Conservation (phyloP, 345 rosid species). For the Citrus sp. region DNA sequence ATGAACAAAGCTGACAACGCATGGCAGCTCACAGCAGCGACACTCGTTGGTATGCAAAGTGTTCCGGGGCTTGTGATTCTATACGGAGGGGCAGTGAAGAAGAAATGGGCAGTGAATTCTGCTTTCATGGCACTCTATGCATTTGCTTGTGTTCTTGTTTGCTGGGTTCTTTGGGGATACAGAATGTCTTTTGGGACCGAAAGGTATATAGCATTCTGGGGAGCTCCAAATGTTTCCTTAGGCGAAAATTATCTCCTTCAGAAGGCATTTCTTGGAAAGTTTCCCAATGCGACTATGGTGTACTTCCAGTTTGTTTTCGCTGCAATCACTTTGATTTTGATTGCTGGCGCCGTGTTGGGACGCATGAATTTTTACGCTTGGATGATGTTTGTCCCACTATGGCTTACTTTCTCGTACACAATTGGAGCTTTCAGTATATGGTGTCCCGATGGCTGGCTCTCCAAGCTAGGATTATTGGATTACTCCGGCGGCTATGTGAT, state of each 20-base stretch:
- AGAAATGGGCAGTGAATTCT: slow-evolving; percentile 43
- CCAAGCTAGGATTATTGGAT: slow-evolving; percentile 35
- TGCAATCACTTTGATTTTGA: slow-evolving; percentile 37
- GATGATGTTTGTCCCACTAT: slow-evolving; percentile 50
- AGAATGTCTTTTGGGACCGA: slow-evolving; percentile 28
- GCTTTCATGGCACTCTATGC: slow-evolving; percentile 42
- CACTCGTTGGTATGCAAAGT: slow-evolving; percentile 36
- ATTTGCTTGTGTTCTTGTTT: slow-evolving; percentile 36
- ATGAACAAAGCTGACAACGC: slow-evolving; percentile 40
- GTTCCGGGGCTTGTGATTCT: slow-evolving; percentile 36
- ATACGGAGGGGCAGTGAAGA: slow-evolving; percentile 41
- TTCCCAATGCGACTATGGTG: slow-evolving; percentile 36
- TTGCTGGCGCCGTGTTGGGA: slow-evolving; percentile 37
- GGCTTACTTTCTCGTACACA: slow-evolving; percentile 49
- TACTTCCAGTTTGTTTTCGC: slow-evolving; percentile 40
- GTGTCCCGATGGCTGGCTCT: slow-evolving; percentile 32
- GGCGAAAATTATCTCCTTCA: slow-evolving; percentile 14
- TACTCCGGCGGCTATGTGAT: slow-evolving; percentile 55
- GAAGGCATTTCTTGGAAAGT: slow-evolving; percentile 9
- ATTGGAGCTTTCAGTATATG: slow-evolving; percentile 40
- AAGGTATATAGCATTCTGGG: slow-evolving; percentile 23
- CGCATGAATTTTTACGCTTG: slow-evolving; percentile 46
- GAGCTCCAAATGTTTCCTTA: slow-evolving; percentile 20
- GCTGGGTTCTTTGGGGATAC: slow-evolving; percentile 42
- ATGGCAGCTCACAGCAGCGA: slow-evolving; percentile 41